These are phyloP conservation scores for Pseudogymnoascus pannorum DNA, from an alignment of 2,329 filamentous ascomycete species.

Conservation along the genomic window DNA sequence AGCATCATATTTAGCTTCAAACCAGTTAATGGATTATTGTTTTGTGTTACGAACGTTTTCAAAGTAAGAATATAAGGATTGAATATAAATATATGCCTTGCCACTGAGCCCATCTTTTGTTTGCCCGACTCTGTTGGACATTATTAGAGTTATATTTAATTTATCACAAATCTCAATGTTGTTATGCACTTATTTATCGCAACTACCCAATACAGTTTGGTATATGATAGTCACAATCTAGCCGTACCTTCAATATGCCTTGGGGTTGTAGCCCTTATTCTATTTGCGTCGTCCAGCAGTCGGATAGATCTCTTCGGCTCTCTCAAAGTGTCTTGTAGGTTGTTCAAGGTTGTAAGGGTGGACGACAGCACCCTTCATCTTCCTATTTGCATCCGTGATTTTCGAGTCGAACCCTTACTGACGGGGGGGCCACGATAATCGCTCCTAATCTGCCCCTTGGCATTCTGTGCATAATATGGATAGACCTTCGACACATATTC, in stretches of 20 bases:
- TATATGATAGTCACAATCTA: too few species aligned
- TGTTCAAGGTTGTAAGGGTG: neutral
- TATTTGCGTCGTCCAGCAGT: too few species aligned
- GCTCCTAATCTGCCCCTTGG: constrained; percentile 9
- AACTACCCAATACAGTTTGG: too few species aligned
- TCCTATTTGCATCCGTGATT: neutral
- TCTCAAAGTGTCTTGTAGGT: neutral
- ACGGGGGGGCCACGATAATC: constrained; percentile 12
- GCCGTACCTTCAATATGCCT: too few species aligned
- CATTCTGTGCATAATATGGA: neutral
- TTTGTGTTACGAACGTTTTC: neutral
- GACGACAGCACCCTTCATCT: neutral
- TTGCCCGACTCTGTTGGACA: too few species aligned
- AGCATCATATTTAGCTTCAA: neutral
- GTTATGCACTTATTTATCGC: too few species aligned
- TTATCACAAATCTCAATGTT: too few species aligned
- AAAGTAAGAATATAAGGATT: neutral
- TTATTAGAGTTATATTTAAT: too few species aligned
- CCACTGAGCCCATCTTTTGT: too few species aligned
- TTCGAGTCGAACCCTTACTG: neutral
- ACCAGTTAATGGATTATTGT: neutral
- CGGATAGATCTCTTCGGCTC: too few species aligned
- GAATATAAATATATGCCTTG: neutral
- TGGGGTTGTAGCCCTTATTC: too few species aligned
- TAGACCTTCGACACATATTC: neutral